A percentile compares a stretch with the other conserved stretches of the same genome.
Conservation (phyloP, 2,329 filamentous ascomycete species). For the Botryotinia narcissicola region DNA sequence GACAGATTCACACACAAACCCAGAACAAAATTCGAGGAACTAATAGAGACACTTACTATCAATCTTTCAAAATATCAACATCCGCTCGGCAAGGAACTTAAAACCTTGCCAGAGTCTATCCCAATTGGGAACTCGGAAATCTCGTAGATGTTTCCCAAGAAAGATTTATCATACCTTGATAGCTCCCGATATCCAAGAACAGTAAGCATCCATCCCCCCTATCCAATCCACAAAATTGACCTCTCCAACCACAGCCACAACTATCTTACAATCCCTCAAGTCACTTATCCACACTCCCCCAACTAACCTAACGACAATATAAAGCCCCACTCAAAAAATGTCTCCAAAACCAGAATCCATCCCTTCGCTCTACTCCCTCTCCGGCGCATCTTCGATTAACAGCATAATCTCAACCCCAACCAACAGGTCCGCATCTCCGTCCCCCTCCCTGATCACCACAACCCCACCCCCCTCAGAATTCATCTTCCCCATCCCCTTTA, state of each 20-base stretch:
- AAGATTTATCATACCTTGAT: rapidly evolving
- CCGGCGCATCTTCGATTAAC: neutral
- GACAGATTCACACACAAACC: neutral
- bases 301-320: neutral
- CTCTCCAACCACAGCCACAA: neutral
- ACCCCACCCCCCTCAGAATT: neutral
- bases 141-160: neutral
- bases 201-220: neutral
- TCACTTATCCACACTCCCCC: neutral
- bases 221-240: neutral
- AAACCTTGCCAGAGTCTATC: rapidly evolving
- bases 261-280: too few relatives aligned
- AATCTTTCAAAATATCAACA: neutral
- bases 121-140: neutral
- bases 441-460: rapidly evolving
- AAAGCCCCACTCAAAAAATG: neutral
- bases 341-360: neutral
- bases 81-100: neutral
- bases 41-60: neutral
- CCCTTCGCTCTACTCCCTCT: neutral
- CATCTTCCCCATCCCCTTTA: neutral
- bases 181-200: rapidly evolving
- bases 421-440: neutral
- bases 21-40: neutral
- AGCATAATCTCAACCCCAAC: neutral